Percentiles rank a stretch among this genome's conserved stretches.
phyloP scores from a whole-genome alignment of 345 rosid genomes.

The Kernera saxatilis region DNA sequence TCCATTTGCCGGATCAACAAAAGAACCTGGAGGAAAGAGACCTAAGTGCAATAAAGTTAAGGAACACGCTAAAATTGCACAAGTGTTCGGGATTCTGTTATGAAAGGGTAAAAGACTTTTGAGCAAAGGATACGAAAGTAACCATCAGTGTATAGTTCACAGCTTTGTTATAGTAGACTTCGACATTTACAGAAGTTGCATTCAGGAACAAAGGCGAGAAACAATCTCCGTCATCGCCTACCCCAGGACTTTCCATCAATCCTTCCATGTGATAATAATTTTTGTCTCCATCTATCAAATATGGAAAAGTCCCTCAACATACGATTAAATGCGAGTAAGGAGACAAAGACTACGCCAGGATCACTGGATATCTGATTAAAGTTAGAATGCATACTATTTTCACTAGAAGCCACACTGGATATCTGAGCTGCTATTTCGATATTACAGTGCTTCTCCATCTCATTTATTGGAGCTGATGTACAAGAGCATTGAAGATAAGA shows the following conservation, averaged over 20 bases:
- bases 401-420: conserved; percentile 48
- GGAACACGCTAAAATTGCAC: conserved; percentile 40
- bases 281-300: conserved; percentile 67
- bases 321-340: neutral
- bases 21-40: conserved; percentile 95
- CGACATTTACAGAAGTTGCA: conserved; percentile 87
- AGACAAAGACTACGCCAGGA: conserved; percentile 1
- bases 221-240: conserved; percentile 89
- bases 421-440: conserved; percentile 88
- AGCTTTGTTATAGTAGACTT: conserved; percentile 94
- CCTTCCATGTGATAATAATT: conserved; percentile 84
- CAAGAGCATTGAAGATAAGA: conserved; percentile 15
- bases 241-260: conserved; percentile 84
- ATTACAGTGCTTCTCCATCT: conserved; percentile 94
- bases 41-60: conserved; percentile 52
- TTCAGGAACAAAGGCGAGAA: conserved; percentile 73
- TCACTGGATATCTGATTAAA: neutral
- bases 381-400: conserved; percentile 25
- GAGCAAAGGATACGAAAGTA: conserved; percentile 90
- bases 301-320: neutral
- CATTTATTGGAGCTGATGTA: conserved; percentile 68
- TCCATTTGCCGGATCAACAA: conserved; percentile 94
- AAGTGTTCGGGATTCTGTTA: conserved; percentile 1
- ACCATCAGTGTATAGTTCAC: conserved; percentile 99
- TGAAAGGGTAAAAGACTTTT: neutral